Base-by-base conservation (phyloP, 1,284 basidiomycete genomes). In the Microbotryomycetes sp. region DNA sequence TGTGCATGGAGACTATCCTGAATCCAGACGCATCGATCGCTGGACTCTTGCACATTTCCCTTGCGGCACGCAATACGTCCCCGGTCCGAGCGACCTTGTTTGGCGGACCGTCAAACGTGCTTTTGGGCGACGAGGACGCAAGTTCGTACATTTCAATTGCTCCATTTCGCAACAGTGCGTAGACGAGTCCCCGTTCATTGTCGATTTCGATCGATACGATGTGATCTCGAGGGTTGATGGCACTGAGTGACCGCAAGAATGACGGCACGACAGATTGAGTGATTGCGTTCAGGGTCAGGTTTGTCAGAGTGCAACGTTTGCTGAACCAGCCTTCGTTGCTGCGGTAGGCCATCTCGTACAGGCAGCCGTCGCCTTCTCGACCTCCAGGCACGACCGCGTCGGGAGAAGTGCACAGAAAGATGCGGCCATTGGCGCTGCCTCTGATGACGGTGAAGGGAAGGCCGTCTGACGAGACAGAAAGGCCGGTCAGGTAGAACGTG, bases 341-440 rank as follows among this genome's bases (percentile, higher is more conserved):
- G 72, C 91, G 88, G 75, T 98, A 98, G 72, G 89, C 86, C 53
- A 98, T 78, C 76, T 97, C 96, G 75, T 96, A 97, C 47, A 97
- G 76, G 73, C 87, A 86, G 23, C 91, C 90, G 75, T 97, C 91
- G 18, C 82, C 81, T 13, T 92, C 92, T 24, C 61, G 57, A 5
- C 61, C 57, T 28, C 61, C 64, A 0, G 60, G 66, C 3, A 61
- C 57, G 24, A 62, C 46, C 13, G 60, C 57, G 23, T 62, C 57
- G 82, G 65, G 61, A 5, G 61, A 58, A 5, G 61, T 65, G 18
- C 58, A 82, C 83, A 93, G 88, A 76, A 98, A 97, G 68, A 97
- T 88, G 55, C 93, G 82, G 26, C 94, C 96, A 35, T 86, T 83
- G 23, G 80, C 74, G 1, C 88, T 91, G 11, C 89, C 88, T 57